Evolutionary conservation across 2,329 filamentous ascomycete genomes (phyloP), one percentile per base, ranked within the genome.

Genomic region (Aaosphaeria pasadenensis): DNA sequence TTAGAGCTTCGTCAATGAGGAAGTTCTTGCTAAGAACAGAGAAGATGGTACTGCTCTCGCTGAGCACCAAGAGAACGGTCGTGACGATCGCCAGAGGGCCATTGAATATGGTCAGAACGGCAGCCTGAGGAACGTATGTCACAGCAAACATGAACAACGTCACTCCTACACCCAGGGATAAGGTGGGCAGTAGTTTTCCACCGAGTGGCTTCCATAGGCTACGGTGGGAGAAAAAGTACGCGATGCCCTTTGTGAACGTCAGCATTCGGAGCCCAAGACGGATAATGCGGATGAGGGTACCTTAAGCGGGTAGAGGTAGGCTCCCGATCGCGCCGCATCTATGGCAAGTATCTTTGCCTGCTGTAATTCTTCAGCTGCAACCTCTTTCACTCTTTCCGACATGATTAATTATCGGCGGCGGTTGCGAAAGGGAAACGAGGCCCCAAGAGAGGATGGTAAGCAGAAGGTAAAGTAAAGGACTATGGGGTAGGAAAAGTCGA

Each of bases 291-390:
- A 24, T 24, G 17, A 24, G 17, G 60, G 48, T 67, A 80, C 82
- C 69, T 82, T 91, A 71, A 96, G 78, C 29, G 92, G 92, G 71
- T 96, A 96, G 54, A 95, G 71, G 66, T 94, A 96, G 28, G 91
- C 83, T 43, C 84, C 83, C 54, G 90, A 95, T 59, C 78, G 83
- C 44, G 85, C 82, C 31, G 89, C 88, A 61, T 89, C 83, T 38
- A 78, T 72, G 39, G 89, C 78, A 35, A 91, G 75, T 11, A 71
- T 71, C 56, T 77, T 83, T 47, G 88, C 81, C 54, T 85, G 83
- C 51, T 82, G 77, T 48, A 85, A 85, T 64, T 96, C 91, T 56
- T 91, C 85, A 54, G 82, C 64, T 13, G 79, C 79, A 28, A 80
- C 77, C 45, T 79, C 73, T 65, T 79, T 82, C 62, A 85, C 70